Conservation (phyloP, 164 flowering plant genomes). For the Malania oleifera region DNA sequence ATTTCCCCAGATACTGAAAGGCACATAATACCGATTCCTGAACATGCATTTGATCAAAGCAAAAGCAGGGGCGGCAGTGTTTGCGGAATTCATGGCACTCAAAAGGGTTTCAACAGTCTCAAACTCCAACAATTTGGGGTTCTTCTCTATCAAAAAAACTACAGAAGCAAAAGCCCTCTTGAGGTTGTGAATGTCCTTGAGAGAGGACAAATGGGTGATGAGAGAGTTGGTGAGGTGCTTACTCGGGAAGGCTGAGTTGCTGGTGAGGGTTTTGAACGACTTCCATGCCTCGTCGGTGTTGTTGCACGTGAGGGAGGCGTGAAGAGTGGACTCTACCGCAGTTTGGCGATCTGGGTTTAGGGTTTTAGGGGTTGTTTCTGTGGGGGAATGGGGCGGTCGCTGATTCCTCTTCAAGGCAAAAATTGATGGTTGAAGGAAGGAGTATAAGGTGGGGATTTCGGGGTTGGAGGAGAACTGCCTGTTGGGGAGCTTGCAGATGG, state of each 20-base stretch:
- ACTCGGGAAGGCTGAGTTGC: slow-evolving; percentile 43
- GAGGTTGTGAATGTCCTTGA: slow-evolving; percentile 53
- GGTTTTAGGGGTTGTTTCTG: slow-evolving; percentile 20
- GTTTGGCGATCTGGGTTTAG: slow-evolving; percentile 37
- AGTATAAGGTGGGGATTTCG: slow-evolving; percentile 54
- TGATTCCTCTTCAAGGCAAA: slow-evolving; percentile 36
- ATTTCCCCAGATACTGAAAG: slow-evolving; percentile 69
- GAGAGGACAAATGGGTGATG: slow-evolving; percentile 59
- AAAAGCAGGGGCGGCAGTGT: slow-evolving; percentile 69
- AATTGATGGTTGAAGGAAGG: slow-evolving; percentile 79
- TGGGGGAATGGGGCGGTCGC: slow-evolving; percentile 13
- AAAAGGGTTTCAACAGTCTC: slow-evolving; percentile 45
- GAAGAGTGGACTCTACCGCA: slow-evolving; percentile 44
- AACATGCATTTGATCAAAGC: slow-evolving; percentile 70
- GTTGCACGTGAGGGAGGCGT: slow-evolving; percentile 36
- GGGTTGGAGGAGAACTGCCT: slow-evolving; percentile 41
- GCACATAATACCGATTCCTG: slow-evolving; percentile 66
- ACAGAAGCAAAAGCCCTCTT: slow-evolving; percentile 84
- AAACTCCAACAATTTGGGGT: slow-evolving; percentile 42
- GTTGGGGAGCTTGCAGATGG: slow-evolving; percentile 7
- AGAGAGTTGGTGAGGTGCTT: slow-evolving; percentile 65
- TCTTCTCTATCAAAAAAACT: slow-evolving; percentile 62
- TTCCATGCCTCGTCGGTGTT: slow-evolving; percentile 93
- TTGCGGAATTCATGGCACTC: slow-evolving; percentile 45
- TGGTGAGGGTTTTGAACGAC: slow-evolving; percentile 69